phyloP scores from a whole-genome alignment of 1,284 basidiomycete genomes.

The Puccinia triticina region DNA sequence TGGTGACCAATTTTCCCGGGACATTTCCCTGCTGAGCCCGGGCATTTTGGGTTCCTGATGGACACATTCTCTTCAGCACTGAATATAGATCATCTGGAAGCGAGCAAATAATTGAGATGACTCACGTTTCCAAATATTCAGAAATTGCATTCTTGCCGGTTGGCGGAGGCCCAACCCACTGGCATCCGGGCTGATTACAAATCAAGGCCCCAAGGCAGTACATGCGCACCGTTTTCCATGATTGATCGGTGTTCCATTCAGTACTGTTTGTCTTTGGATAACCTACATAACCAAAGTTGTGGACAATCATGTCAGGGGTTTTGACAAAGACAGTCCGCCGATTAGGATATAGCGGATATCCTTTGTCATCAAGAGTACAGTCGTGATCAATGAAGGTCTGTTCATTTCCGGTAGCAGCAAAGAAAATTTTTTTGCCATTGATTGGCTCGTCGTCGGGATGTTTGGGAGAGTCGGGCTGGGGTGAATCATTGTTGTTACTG shows the following conservation, averaged over 20 bases:
- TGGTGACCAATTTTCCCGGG: background rate
- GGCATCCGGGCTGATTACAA: background rate
- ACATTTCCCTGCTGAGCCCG: background rate
- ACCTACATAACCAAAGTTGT: too few relatives aligned
- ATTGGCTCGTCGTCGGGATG: too few relatives aligned
- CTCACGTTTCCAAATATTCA: background rate
- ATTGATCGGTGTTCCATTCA: too few relatives aligned
- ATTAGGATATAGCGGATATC: too few relatives aligned
- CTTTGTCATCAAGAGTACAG: too few relatives aligned
- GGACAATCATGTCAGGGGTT: too few relatives aligned
- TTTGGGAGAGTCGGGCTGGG: too few relatives aligned
- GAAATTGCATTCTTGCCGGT: background rate
- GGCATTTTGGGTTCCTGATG: background rate
- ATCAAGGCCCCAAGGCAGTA: background rate
- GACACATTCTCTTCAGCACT: too few relatives aligned
- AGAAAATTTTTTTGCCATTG: background rate
- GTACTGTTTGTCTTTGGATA: too few relatives aligned
- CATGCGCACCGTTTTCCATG: too few relatives aligned
- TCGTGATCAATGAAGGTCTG: background rate
- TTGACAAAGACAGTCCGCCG: background rate
- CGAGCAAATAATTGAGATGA: background rate
- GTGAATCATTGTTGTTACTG: too few relatives aligned
- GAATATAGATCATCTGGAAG: too few relatives aligned
- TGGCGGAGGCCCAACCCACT: conserved; percentile 8
- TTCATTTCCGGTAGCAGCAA: background rate